Evolutionary conservation across 768 basidiomycete species (phyloP).

Genomic region (Pulveroboletus sp.): DNA sequence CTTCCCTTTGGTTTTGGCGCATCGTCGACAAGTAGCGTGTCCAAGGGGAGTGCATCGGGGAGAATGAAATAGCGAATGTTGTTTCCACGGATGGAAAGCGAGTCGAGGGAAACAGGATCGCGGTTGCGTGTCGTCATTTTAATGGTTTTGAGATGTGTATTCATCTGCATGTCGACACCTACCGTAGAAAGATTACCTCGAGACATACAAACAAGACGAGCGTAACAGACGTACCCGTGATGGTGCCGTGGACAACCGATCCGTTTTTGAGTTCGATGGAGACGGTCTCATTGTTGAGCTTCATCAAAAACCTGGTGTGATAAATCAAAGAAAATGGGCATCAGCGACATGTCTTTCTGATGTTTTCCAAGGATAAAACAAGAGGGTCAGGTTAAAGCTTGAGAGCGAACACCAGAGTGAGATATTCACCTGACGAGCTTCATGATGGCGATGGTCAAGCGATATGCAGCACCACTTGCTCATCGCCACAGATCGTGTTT

Average conservation of each 20-base stretch:
- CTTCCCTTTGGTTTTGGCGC: constrained; percentile 92
- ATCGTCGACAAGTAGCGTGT: constrained; percentile 96
- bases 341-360: constrained; percentile 16
- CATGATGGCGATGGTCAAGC: constrained; percentile 46
- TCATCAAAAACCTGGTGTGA: constrained; percentile 88
- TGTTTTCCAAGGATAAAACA: constrained; percentile 5
- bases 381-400: constrained; percentile 6
- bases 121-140: constrained; percentile 94
- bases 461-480: constrained; percentile 15
- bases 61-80: constrained; percentile 96
- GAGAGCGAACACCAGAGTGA: constrained; percentile 1
- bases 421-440: constrained; percentile 75
- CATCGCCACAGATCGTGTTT: constrained; percentile 21
- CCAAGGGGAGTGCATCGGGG: constrained; percentile 95
- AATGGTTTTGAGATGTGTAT: constrained; percentile 96
- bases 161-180: constrained; percentile 99
- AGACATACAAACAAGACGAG: not conserved
- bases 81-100: constrained; percentile 93
- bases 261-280: constrained; percentile 99
- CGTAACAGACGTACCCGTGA: constrained; percentile 67
- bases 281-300: constrained; percentile 98
- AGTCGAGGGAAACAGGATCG: constrained; percentile 82
- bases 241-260: constrained; percentile 91
- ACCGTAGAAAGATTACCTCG: constrained; percentile 7
- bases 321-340: constrained; percentile 15